Percentiles rank a stretch among this genome's conserved stretches.
Evolutionary conservation across 2,329 filamentous ascomycete genomes (phyloP).

Genomic region (Colletotrichum sp.): DNA sequence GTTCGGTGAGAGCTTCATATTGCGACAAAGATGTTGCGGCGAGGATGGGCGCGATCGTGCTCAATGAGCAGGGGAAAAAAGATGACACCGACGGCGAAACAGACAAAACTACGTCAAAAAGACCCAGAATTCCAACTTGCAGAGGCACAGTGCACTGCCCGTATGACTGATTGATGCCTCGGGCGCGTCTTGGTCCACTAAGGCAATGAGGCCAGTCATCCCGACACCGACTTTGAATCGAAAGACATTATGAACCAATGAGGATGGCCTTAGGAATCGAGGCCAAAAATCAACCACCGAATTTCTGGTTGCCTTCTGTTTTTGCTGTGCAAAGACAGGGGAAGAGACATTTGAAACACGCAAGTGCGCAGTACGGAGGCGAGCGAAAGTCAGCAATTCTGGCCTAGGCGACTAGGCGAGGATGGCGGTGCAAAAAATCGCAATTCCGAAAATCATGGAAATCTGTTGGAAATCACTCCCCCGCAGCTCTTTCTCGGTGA

Average conservation of each 20-base stretch:
- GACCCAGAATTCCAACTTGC: background rate
- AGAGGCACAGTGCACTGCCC: background rate
- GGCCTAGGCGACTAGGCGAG: background rate
- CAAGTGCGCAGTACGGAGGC: background rate
- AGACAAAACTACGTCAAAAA: background rate
- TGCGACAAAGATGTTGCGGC: fast-evolving
- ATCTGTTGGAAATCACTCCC: slow-evolving; percentile 16
- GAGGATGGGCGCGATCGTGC: background rate
- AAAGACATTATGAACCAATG: background rate
- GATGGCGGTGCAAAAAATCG: background rate
- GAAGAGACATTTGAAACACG: background rate
- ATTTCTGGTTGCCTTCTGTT: background rate
- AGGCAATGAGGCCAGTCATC: background rate
- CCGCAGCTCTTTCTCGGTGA: slow-evolving; percentile 13
- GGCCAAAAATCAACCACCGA: background rate
- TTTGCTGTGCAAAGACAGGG: background rate
- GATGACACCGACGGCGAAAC: fast-evolving
- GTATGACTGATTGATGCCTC: background rate
- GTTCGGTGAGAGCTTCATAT: background rate
- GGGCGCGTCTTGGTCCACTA: background rate
- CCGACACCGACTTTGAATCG: background rate
- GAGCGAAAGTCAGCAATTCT: background rate
- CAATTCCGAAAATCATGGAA: background rate
- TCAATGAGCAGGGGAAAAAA: background rate
- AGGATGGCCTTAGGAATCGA: background rate